A percentile compares a stretch with the other conserved stretches of the same genome.
Evolutionary conservation across 371 early-diverging fungal species (phyloP).

Genomic region (Nosema muscidifuracis): DNA sequence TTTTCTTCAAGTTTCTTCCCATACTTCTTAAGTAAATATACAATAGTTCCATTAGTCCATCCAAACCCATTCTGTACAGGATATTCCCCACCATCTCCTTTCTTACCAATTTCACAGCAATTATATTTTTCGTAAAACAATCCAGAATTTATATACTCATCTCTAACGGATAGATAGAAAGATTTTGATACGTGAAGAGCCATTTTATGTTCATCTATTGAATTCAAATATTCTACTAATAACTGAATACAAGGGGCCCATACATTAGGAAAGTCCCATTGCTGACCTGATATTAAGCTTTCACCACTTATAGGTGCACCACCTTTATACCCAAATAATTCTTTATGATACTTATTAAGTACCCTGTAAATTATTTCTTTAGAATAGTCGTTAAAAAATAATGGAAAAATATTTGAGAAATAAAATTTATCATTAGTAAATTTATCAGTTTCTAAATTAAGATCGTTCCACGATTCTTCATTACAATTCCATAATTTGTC

Average conservation of each 20-base stretch:
- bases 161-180: conserved; percentile 62
- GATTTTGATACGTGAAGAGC: conserved; percentile 66
- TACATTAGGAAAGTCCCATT: conserved; percentile 79
- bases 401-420: conserved; percentile 64
- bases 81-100: conserved; percentile 78
- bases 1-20: conserved; percentile 44
- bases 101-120: conserved; percentile 64
- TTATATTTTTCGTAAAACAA: conserved; percentile 76
- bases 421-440: conserved; percentile 63
- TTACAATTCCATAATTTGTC: conserved; percentile 59
- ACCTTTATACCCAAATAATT: conserved; percentile 64
- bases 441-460: conserved; percentile 43
- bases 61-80: conserved; percentile 78
- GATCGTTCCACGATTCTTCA: conserved; percentile 59
- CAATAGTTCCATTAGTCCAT: conserved; percentile 77
- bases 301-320: conserved; percentile 66
- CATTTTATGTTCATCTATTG: conserved; percentile 43
- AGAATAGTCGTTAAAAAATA: conserved; percentile 55
- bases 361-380: conserved; percentile 13
- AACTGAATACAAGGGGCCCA: conserved; percentile 67
- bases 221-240: conserved; percentile 40
- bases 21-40: conserved; percentile 67
- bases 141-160: conserved; percentile 65
- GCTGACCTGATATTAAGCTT: conserved; percentile 65
- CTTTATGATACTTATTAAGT: conserved; percentile 32